Base-by-base conservation (phyloP, 2,329 filamentous ascomycete genomes). In the Pseudopyricularia cyperi region DNA sequence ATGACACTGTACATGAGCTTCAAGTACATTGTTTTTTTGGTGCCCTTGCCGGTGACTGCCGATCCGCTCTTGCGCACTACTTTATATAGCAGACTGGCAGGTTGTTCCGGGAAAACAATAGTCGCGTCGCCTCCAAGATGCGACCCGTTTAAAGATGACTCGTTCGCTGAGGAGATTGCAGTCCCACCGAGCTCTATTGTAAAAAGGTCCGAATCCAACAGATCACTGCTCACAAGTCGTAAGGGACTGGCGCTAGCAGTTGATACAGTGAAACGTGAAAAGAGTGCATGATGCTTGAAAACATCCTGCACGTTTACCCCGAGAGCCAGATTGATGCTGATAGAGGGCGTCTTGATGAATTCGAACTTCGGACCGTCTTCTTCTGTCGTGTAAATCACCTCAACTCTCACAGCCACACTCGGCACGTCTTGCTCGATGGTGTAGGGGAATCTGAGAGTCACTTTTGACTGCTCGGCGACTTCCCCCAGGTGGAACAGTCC, bases 271-370 rank as follows among this genome's bases (percentile, higher is more conserved):
- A 98, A 98, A 9, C 85, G 84, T 0, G 90, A 96, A 62, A 93
- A 93, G 0, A 97, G 74, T 0, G 80, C 76, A 7, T 82, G 71
- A 56, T 88, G 81, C 63, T 95, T 95, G 72, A 97, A 97, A 28
- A 94, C 80, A 59, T 98, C 93, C 61, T 97, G 90, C 6, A 98
- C 93, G 57, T 97, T 97, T 56, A 98, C 93, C 3, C 91, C 90
- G 3, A 98, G 74, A 0, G 89, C 87, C 4, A 98, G 72, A 1
- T 85, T 77, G 2, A 93, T 84, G 3, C 83, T 77, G 19, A 94
- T 74, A 3, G 74, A 78, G 19, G 79, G 76, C 7, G 75, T 73
- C 15, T 76, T 78, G 15, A 80, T 76, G 62, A 83, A 85, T 52
- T 75, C 72, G 57, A 88, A 87, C 7, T 70, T 72, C 17, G 47